Percentiles rank a stretch among this genome's conserved stretches.
phyloP scores from a whole-genome alignment of 768 basidiomycete genomes.

The Tephrocybe rancida region DNA sequence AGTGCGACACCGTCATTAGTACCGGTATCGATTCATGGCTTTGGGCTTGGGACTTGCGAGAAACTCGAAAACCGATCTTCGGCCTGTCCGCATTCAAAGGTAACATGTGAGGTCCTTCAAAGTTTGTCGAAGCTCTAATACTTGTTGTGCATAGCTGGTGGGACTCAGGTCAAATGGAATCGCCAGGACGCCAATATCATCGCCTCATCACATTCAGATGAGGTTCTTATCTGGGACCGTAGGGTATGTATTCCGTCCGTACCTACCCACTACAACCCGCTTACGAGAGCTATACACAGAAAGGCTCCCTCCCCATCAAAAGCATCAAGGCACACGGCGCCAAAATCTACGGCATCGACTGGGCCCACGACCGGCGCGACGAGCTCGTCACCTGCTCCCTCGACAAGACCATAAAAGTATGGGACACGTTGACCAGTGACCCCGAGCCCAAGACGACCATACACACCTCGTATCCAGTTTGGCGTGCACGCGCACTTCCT shows the following conservation, averaged over 20 bases:
- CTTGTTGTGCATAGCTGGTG: constrained; percentile 67
- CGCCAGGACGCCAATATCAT: constrained; percentile 82
- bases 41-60: constrained; percentile 91
- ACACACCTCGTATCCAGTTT: constrained; percentile 85
- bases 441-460: constrained; percentile 53
- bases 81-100: constrained; percentile 61
- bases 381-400: constrained; percentile 94
- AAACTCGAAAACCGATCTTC: constrained; percentile 69
- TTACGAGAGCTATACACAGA: constrained; percentile 45
- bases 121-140: constrained; percentile 3
- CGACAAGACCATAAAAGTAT: constrained; percentile 91
- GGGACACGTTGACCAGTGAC: constrained; percentile 50
- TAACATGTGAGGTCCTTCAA: constrained; percentile 13
- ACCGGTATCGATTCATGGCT: constrained; percentile 94
- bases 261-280: not conserved
- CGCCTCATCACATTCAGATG: constrained; percentile 86
- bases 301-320: constrained; percentile 83
- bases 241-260: constrained; percentile 53
- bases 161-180: constrained; percentile 99
- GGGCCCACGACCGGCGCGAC: constrained; percentile 75
- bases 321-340: constrained; percentile 81
- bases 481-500: constrained; percentile 90
- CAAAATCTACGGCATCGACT: constrained; percentile 98
- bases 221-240: constrained; percentile 93
- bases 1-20: constrained; percentile 85